Evolutionary conservation across 116 monocot species (phyloP).

Genomic region (Papilionanthe hybrid): DNA sequence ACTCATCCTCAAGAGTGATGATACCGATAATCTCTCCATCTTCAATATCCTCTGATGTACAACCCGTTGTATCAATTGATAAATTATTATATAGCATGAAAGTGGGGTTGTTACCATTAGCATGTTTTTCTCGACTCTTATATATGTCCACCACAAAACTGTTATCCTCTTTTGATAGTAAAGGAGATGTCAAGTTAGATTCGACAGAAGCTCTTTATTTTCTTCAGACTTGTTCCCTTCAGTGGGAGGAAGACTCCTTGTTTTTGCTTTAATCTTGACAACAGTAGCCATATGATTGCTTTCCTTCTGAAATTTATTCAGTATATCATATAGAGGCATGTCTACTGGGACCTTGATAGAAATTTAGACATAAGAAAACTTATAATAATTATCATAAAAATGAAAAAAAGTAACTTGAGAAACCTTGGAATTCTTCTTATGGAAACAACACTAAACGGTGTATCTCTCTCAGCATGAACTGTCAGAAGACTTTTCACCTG

Average conservation of each 20-base stretch:
- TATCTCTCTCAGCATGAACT: too few relatives aligned
- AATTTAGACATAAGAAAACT: not conserved
- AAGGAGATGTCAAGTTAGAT: conserved; percentile 34
- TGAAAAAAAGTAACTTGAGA: not conserved
- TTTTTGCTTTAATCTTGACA: too few relatives aligned
- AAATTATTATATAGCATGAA: too few relatives aligned
- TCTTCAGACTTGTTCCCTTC: not conserved
- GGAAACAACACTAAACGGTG: too few relatives aligned
- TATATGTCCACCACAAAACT: conserved; percentile 57
- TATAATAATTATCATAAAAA: not conserved
- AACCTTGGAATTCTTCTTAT: too few relatives aligned
- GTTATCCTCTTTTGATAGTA: conserved; percentile 37
- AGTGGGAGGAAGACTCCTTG: too few relatives aligned
- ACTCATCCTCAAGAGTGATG: conserved; percentile 96
- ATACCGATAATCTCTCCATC: conserved; percentile 96
- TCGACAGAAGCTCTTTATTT: conserved; percentile 31
- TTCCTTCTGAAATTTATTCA: conserved; percentile 92
- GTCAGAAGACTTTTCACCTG: too few relatives aligned
- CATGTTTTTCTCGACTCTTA: conserved; percentile 30
- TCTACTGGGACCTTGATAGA: conserved; percentile 83
- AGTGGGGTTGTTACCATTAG: conserved; percentile 25
- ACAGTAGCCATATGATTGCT: too few relatives aligned
- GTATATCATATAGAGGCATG: conserved; percentile 97
- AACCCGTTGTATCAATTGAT: too few relatives aligned
- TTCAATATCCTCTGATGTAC: conserved; percentile 69